phyloP scores from a whole-genome alignment of 139 green algal genomes.

The Chlamydomonas asymmetrica region DNA sequence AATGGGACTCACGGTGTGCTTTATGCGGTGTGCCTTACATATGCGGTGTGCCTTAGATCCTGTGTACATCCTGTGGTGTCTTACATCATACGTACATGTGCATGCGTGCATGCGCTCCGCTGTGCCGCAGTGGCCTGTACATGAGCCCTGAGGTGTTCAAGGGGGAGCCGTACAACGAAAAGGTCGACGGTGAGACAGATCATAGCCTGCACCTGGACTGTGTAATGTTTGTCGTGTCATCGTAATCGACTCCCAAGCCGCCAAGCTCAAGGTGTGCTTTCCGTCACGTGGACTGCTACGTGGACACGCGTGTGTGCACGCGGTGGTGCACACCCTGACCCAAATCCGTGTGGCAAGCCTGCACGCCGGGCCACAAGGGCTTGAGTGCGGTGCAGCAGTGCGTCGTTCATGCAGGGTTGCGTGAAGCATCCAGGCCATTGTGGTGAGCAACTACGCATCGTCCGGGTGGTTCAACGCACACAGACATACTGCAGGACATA shows the following conservation, averaged over 20 bases:
- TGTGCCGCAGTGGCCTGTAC: background rate
- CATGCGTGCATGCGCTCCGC: background rate
- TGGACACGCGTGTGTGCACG: background rate
- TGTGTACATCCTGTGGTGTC: too few relatives aligned
- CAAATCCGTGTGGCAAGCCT: background rate
- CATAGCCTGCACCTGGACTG: background rate
- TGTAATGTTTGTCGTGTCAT: background rate
- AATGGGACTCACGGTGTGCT: too few relatives aligned
- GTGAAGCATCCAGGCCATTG: background rate
- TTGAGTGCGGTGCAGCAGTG: too few relatives aligned
- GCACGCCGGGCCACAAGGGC: too few relatives aligned
- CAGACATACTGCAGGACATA: background rate
- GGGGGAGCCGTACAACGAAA: slow-evolving; percentile 64
- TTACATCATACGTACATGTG: background rate
- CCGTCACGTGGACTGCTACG: background rate
- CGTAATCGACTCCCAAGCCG: background rate
- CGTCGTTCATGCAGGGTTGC: too few relatives aligned
- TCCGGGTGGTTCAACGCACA: background rate
- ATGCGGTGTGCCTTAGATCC: too few relatives aligned
- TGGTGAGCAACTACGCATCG: background rate
- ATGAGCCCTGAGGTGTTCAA: slow-evolving; percentile 59
- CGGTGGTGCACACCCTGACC: background rate
- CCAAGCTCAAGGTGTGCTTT: background rate
- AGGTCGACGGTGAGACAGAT: slow-evolving; percentile 48
- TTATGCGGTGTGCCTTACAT: too few relatives aligned